Conservation (phyloP, 2,329 filamentous ascomycete genomes). For the Colletotrichum sp. region DNA sequence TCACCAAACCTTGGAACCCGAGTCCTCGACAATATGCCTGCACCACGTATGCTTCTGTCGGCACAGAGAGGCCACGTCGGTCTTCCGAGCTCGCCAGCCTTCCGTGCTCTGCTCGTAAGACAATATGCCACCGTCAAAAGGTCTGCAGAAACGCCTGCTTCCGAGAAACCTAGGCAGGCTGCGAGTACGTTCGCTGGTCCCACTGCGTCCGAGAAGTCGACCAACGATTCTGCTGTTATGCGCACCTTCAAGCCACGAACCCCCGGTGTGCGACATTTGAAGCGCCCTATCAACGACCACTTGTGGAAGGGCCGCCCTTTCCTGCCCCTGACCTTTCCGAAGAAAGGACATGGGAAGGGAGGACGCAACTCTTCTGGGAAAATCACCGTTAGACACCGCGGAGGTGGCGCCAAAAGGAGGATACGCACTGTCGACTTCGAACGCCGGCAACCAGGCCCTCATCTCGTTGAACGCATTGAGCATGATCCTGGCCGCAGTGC, state of each 20-base stretch:
- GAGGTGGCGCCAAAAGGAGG: conserved; percentile 89
- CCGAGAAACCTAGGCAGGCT: conserved; percentile 23
- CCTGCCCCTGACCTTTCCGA: conserved; percentile 83
- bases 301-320: conserved; percentile 92
- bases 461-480: conserved; percentile 91
- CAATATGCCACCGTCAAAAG: conserved; percentile 13
- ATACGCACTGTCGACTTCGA: conserved; percentile 92
- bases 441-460: conserved; percentile 78
- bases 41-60: neutral
- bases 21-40: neutral
- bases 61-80: neutral
- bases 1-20: neutral
- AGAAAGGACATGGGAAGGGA: conserved; percentile 91
- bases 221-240: conserved; percentile 54
- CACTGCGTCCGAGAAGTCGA: conserved; percentile 28
- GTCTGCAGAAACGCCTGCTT: neutral
- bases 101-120: neutral
- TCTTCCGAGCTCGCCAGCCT: neutral
- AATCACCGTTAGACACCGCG: conserved; percentile 88
- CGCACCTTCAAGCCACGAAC: conserved; percentile 94
- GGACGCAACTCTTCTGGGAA: conserved; percentile 87
- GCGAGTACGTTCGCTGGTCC: conserved; percentile 20
- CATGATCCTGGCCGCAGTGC: conserved; percentile 93
- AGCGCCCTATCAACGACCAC: conserved; percentile 93
- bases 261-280: conserved; percentile 89